phyloP scores from a whole-genome alignment of 2,329 filamentous ascomycete species.

The Tolypocladium tropicale region DNA sequence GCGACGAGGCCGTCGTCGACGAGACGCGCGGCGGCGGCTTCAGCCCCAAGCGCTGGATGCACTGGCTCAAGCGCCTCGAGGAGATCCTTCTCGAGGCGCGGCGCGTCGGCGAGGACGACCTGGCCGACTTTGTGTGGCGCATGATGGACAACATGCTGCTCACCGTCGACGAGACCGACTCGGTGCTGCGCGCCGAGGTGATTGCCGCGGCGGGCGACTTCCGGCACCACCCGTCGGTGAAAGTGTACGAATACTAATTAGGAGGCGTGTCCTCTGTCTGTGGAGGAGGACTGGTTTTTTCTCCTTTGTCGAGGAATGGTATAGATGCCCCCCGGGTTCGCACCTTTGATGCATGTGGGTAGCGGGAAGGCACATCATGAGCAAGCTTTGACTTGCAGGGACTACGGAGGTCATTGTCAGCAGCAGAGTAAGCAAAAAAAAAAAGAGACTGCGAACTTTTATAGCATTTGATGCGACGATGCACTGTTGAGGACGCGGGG shows the following conservation, averaged over 20 bases:
- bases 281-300: neutral
- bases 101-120: neutral
- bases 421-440: neutral
- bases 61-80: neutral
- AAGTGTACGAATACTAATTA: too few relatives aligned
- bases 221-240: neutral
- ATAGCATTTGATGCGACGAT: neutral
- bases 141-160: neutral
- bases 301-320: neutral
- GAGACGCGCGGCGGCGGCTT: neutral
- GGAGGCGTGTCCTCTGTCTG: too few relatives aligned
- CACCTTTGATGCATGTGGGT: neutral
- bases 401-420: neutral
- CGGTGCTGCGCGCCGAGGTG: neutral
- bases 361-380: neutral
- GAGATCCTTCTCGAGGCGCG: neutral
- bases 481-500: too few relatives aligned
- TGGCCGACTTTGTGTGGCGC: neutral
- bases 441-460: too few relatives aligned
- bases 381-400: neutral
- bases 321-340: neutral
- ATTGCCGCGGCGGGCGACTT: neutral
- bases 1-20: neutral
- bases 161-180: neutral
- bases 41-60: neutral